Base-by-base conservation (phyloP, 352 stramenopile species). In the Phytopythium montanum region DNA sequence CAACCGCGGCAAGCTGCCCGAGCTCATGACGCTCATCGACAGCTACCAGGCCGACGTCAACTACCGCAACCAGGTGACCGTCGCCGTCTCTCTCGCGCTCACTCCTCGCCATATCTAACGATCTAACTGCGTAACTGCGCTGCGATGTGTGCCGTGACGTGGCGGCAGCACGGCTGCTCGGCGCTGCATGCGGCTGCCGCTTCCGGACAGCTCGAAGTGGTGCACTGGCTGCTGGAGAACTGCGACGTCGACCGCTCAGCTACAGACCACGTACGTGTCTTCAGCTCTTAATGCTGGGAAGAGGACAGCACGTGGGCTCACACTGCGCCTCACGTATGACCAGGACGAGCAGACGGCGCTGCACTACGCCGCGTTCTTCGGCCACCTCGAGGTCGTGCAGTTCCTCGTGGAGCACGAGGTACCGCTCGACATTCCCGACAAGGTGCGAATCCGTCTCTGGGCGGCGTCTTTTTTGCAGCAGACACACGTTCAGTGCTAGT, bases 361-460 rank as follows among this genome's bases (percentile, higher is more conserved):
- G 44, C 86, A 95, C 60, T 95, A 95, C 57, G 86, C 84, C 1
- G 86, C 86, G 18, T 95, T 95, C 62, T 94, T 94, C 45, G 86
- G 86, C 9, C 86, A 95, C 48, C 57, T 95, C 53, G 86, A 95
- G 64, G 86, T 95, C 31, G 86, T 95, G 54, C 86, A 94, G 69
- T 70, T 83, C 41, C 67, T 95, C 9, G 86, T 95, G 25, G 84
- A 94, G 60, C 78, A 90, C 23, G 85, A 81, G 18, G 85, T 92
- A 53, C 85, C 84, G 16, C 56, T 95, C n/a, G 85, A 94, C 36
- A 70, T 81, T 8, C 80, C 81, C 1, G 86, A 95, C 64, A 95
- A 94, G 65, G 70, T 85, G 21, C n/a, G 36, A 14, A 36, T 7
- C 2, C 19, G 9, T 44, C 36, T 23, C 28, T 14, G n/a, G 21